phyloP scores from a whole-genome alignment of 257 asterid genomes.

The Petunia secreta region DNA sequence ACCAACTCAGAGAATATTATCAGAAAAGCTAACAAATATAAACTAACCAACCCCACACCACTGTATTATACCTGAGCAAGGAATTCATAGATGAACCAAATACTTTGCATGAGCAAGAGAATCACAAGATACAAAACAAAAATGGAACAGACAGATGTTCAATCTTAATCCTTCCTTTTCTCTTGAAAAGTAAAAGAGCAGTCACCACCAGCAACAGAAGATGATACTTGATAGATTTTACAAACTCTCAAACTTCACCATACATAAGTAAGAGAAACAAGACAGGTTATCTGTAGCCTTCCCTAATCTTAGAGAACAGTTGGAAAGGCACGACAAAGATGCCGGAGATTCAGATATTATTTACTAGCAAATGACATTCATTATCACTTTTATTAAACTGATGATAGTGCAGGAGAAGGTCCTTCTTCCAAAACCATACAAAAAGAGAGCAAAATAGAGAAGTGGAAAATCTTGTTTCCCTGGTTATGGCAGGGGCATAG shows the following conservation, averaged over 20 bases:
- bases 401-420: background rate
- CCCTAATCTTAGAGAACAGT: background rate
- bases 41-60: background rate
- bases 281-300: background rate
- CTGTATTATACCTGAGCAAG: background rate
- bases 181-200: background rate
- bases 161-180: background rate
- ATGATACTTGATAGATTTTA: background rate
- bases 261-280: conserved; percentile 9
- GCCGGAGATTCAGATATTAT: background rate
- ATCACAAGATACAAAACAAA: background rate
- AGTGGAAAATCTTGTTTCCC: background rate
- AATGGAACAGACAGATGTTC: background rate
- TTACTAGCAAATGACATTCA: background rate
- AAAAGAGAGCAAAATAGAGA: background rate
- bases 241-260: background rate
- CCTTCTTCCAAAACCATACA: background rate
- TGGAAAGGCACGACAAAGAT: conserved; percentile 13
- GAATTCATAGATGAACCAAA: background rate
- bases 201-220: background rate
- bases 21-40: too few relatives aligned
- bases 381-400: background rate
- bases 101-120: background rate
- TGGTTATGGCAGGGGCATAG: background rate
- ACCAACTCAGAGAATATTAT: background rate